A percentile compares a stretch with the other conserved stretches of the same genome.
These are phyloP conservation scores for Cladosporium sp. DNA, from an alignment of 2,329 filamentous ascomycete genomes.

Conservation along the genomic window DNA sequence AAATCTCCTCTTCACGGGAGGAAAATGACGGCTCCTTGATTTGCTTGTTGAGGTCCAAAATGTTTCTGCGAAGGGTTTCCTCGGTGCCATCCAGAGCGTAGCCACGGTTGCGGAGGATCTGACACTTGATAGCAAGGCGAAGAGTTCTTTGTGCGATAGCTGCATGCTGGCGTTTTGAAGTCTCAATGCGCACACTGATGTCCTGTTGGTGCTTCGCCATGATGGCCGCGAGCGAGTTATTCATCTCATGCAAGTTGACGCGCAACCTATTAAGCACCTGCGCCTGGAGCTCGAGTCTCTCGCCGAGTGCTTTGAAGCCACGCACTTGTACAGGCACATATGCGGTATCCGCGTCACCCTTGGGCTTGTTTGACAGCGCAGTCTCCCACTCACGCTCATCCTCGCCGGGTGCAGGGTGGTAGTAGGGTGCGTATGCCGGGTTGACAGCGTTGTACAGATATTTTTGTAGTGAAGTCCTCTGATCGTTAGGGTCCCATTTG, in stretches of 20 bases:
- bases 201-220: constrained; percentile 72
- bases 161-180: constrained; percentile 67
- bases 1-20: constrained; percentile 76
- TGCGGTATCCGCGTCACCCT: constrained; percentile 45
- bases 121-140: constrained; percentile 70
- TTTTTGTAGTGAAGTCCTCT: constrained; percentile 69
- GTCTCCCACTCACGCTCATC: constrained; percentile 79
- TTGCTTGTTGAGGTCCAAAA: constrained; percentile 62
- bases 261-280: constrained; percentile 66
- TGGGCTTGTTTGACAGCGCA: constrained; percentile 73
- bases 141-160: constrained; percentile 69
- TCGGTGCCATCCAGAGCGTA: constrained; percentile 76
- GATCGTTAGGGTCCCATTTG: constrained; percentile 68
- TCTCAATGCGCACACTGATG: constrained; percentile 67
- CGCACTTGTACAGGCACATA: constrained; percentile 72
- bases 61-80: constrained; percentile 69
- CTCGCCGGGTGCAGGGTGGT: constrained; percentile 64
- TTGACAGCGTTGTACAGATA: constrained; percentile 87
- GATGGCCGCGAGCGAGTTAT: constrained; percentile 65
- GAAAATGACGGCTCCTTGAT: constrained; percentile 70
- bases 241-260: constrained; percentile 71
- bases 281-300: constrained; percentile 68
- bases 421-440: constrained; percentile 69
- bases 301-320: constrained; percentile 67
- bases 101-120: constrained; percentile 73